Evolutionary conservation across 2,329 filamentous ascomycete genomes (phyloP).

Genomic region (Talaromyces amestolkiae): DNA sequence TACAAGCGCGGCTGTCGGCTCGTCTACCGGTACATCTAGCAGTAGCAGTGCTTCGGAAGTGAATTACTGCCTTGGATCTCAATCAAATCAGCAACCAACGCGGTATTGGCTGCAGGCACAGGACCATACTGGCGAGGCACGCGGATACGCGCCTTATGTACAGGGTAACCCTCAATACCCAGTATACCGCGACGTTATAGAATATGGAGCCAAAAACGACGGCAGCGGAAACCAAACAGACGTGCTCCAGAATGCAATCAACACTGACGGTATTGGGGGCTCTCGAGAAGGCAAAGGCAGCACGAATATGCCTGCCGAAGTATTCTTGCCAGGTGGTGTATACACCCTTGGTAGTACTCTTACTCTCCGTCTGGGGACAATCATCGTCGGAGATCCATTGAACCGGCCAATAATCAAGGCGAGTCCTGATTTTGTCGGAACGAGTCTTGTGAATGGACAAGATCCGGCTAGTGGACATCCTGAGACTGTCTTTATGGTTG

Average conservation of each 20-base stretch:
- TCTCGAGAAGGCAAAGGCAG: slow-evolving; percentile 21
- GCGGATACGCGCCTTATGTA: slow-evolving; percentile 22
- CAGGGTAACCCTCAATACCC: slow-evolving; percentile 19
- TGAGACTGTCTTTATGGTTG: slow-evolving; percentile 37
- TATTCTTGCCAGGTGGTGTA: slow-evolving; percentile 32
- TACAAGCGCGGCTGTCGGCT: background rate
- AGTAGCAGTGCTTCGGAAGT: background rate
- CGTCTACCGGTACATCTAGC: background rate
- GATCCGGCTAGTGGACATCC: slow-evolving; percentile 30
- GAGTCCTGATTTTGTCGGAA: slow-evolving; percentile 49
- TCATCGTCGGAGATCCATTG: slow-evolving; percentile 39
- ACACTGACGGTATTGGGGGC: slow-evolving; percentile 22
- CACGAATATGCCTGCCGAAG: slow-evolving; percentile 28
- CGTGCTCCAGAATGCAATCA: slow-evolving; percentile 23
- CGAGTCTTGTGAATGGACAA: slow-evolving; percentile 56
- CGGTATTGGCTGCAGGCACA: slow-evolving; percentile 22
- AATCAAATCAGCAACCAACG: slow-evolving; percentile 1
- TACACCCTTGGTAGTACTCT: slow-evolving; percentile 29
- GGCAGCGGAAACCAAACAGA: slow-evolving; percentile 19
- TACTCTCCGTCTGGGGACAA: slow-evolving; percentile 34
- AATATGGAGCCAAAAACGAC: slow-evolving; percentile 20
- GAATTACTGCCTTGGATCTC: slow-evolving; percentile 8
- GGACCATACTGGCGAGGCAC: slow-evolving; percentile 20
- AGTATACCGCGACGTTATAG: slow-evolving; percentile 21
- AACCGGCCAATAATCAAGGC: slow-evolving; percentile 54